Conservation (phyloP, 2,329 filamentous ascomycete genomes). For the Botrytis deweyae region DNA sequence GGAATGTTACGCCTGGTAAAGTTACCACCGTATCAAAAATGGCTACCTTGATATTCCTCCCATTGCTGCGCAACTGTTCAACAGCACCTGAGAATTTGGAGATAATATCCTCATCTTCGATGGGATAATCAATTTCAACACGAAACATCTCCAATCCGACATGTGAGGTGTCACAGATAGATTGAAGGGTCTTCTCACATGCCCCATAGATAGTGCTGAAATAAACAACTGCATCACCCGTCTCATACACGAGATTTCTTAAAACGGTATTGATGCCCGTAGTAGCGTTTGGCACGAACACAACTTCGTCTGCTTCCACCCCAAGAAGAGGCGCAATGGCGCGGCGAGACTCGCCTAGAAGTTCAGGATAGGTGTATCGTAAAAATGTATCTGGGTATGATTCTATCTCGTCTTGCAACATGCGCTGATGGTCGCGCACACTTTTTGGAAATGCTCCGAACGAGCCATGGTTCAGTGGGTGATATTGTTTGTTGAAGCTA, state of each 20-base stretch:
- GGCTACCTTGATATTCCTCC: not conserved
- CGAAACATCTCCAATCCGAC: slow-evolving; percentile 15
- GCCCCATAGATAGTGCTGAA: slow-evolving; percentile 78
- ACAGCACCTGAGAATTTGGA: not conserved
- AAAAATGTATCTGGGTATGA: not conserved
- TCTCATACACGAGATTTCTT: slow-evolving; percentile 66
- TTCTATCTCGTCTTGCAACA: not conserved
- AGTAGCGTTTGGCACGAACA: slow-evolving; percentile 73
- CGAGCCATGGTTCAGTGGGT: not conserved
- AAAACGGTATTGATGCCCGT: slow-evolving; percentile 75
- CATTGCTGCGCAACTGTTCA: not conserved
- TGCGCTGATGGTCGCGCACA: not conserved
- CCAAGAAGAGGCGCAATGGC: not conserved
- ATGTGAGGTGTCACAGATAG: slow-evolving; percentile 44
- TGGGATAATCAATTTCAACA: slow-evolving; percentile 65
- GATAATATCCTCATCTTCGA: slow-evolving; percentile 56
- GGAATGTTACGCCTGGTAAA: slow-evolving; percentile 73
- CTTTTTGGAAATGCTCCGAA: not conserved
- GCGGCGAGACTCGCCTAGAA: not conserved
- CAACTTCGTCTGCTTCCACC: not conserved
- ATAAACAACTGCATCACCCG: slow-evolving; percentile 67
- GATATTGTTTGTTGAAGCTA: not conserved
- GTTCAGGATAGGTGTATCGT: not conserved
- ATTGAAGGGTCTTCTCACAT: slow-evolving; percentile 71
- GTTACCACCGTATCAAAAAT: slow-evolving; percentile 65